Percentiles rank a stretch among this genome's conserved stretches.
phyloP scores from a whole-genome alignment of 2,329 filamentous ascomycete species.

The Lecanicillium sp. region DNA sequence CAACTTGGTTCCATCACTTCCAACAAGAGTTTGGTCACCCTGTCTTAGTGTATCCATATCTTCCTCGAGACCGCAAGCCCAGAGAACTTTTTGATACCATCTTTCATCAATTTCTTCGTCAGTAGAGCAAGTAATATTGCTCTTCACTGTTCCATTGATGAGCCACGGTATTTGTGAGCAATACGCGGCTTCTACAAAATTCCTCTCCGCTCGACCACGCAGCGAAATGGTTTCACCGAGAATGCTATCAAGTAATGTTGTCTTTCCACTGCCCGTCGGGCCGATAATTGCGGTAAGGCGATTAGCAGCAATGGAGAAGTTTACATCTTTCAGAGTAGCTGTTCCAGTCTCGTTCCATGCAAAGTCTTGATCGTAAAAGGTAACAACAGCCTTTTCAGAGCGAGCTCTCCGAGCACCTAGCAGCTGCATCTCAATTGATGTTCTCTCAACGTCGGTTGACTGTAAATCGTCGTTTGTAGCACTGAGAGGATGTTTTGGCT shows the following conservation, averaged over 20 bases:
- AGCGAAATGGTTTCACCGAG: slow-evolving; percentile 8
- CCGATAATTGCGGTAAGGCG: slow-evolving; percentile 4
- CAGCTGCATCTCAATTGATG: background rate
- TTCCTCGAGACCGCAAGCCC: slow-evolving; percentile 9
- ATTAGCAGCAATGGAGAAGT: background rate
- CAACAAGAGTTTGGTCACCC: slow-evolving; percentile 8
- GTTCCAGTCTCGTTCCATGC: background rate
- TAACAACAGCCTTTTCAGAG: background rate
- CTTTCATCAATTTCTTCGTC: slow-evolving; percentile 1
- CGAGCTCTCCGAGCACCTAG: too few species aligned
- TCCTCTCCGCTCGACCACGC: background rate
- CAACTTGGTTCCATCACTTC: slow-evolving; percentile 6
- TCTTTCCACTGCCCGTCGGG: slow-evolving; percentile 13
- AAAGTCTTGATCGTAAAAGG: background rate
- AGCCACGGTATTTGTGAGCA: slow-evolving; percentile 14
- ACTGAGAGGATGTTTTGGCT: background rate
- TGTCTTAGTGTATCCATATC: slow-evolving; percentile 9
- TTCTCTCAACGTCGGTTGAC: too few species aligned
- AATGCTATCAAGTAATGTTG: slow-evolving; percentile 8
- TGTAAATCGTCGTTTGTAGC: too few species aligned
- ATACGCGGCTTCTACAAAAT: slow-evolving; percentile 8
- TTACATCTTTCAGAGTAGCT: slow-evolving; percentile 1
- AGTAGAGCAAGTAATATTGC: slow-evolving; percentile 9
- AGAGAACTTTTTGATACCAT: slow-evolving; percentile 10
- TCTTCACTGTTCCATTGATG: slow-evolving; percentile 7